Base-by-base conservation (phyloP, 768 basidiomycete species). In the Fomitopsis serialis region DNA sequence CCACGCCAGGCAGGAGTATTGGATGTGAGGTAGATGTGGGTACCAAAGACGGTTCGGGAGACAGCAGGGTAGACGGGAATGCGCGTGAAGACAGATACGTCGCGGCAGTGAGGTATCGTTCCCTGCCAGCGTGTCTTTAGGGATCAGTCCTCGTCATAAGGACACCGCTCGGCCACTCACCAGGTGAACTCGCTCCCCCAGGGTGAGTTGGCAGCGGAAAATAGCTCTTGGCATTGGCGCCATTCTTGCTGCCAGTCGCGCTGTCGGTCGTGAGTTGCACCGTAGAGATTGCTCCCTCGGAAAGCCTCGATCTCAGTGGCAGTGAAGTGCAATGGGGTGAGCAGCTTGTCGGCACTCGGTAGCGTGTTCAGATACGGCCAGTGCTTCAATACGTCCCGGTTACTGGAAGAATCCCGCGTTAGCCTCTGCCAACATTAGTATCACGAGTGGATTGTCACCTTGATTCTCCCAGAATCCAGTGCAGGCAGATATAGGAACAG, bases 1-100 rank as follows among this genome's bases (percentile, higher is more conserved):
- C 95, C 25, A 95, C 72, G 0, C 91, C 91, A 0, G 96, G 95
- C 36, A 98, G 75, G 29, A 98, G 80, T 11, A 97, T 75, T 1
- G 93, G 91, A 57, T 86, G 76, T 0, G 85, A 81, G 8, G 75
- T 68, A 0, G 77, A 68, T 0, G 76, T 74, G 12, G 76, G 67
- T 27, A 76, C 63, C 9, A 87, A 72, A 0, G 83, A 74, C 6
- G 86, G 81, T 0, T 61, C 75, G 19, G 66, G 62, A 4, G 82
- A 82, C 25, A 97, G 76, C 21, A 98, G 70, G 7, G 83, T 82
- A 0, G 94, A 97, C 0, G 94, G 91, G 63, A 97, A 98, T 0
- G 92, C 89, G 48, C 95, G 81, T 1, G 94, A 95, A 1, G 91
- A 91, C 35, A 92, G 72, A 63, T 90, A 84, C 0, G 88, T 92